A percentile compares a stretch with the other conserved stretches of the same genome.
Evolutionary conservation across 2,329 filamentous ascomycete genomes (phyloP).

Genomic region (Penicillium sumatraense): DNA sequence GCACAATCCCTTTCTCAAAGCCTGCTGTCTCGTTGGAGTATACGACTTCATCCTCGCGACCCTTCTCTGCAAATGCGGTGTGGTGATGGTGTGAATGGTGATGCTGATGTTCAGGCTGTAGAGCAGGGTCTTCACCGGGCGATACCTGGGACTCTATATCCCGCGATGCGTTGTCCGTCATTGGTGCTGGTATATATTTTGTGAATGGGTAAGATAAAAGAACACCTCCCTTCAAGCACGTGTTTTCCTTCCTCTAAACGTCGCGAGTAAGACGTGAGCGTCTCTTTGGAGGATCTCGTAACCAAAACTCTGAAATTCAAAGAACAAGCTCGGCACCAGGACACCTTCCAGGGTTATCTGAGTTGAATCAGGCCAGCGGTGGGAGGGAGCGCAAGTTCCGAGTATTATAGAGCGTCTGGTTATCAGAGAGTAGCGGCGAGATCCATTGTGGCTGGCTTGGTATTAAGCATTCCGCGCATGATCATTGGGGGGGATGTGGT

Average conservation of each 20-base stretch:
- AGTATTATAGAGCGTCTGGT: conserved; percentile 6
- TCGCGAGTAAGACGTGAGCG: not conserved
- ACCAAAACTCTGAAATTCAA: not conserved
- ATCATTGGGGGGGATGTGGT: conserved; percentile 1
- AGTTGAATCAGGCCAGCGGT: not conserved
- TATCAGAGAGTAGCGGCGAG: conserved; percentile 8
- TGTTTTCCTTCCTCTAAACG: not conserved
- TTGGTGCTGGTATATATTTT: too few relatives aligned
- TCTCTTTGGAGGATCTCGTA: not conserved
- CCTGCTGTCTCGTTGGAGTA: conserved; percentile 53
- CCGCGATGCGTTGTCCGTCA: conserved; percentile 7
- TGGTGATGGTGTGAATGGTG: conserved; percentile 47
- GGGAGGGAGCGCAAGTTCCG: not conserved
- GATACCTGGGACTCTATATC: conserved; percentile 2
- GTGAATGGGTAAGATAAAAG: too few relatives aligned
- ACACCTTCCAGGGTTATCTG: not conserved
- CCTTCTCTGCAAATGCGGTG: conserved; percentile 39
- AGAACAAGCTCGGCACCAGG: not conserved
- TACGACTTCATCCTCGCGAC: conserved; percentile 50
- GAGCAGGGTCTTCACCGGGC: conserved; percentile 35
- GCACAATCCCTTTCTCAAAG: conserved; percentile 43
- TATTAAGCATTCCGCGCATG: conserved; percentile 6
- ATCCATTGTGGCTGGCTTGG: conserved; percentile 14
- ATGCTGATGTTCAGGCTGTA: conserved; percentile 45
- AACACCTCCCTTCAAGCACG: too few relatives aligned